Percentiles rank a stretch among this genome's conserved stretches.
Evolutionary conservation across 2,329 filamentous ascomycete genomes (phyloP).

Genomic region (Verticillium longisporum): DNA sequence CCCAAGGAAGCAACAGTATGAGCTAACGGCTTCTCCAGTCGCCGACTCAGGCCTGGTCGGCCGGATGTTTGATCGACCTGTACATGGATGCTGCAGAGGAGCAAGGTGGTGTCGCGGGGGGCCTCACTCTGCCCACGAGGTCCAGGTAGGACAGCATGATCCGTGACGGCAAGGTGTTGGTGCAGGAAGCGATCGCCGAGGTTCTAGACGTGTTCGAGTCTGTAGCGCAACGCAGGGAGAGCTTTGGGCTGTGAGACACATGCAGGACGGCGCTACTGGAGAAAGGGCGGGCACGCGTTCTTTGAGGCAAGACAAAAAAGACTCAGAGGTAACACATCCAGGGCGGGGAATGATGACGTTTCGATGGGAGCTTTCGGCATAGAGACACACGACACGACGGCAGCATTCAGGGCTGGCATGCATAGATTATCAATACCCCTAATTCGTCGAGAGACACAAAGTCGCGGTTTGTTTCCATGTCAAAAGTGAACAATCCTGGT

Average conservation of each 20-base stretch:
- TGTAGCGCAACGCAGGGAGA: background rate
- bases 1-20: too few relatives aligned
- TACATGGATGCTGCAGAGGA: slow-evolving; percentile 80
- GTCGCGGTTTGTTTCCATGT: background rate
- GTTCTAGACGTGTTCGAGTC: background rate
- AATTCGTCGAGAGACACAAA: background rate
- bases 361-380: background rate
- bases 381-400: background rate
- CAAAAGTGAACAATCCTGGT: background rate
- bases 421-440: background rate
- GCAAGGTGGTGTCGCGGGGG: slow-evolving; percentile 23
- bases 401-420: background rate
- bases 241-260: background rate
- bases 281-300: background rate
- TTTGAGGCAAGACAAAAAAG: background rate
- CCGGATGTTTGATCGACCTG: slow-evolving; percentile 87
- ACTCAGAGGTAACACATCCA: background rate
- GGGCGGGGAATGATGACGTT: background rate
- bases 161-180: background rate
- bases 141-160: slow-evolving; percentile 7
- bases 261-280: background rate
- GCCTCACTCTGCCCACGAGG: slow-evolving; percentile 15
- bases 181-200: background rate
- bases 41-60: slow-evolving; percentile 94
- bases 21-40: slow-evolving; percentile 43